Base-by-base conservation (phyloP, 1,284 basidiomycete genomes). In the Apiotrichum montevideense region DNA sequence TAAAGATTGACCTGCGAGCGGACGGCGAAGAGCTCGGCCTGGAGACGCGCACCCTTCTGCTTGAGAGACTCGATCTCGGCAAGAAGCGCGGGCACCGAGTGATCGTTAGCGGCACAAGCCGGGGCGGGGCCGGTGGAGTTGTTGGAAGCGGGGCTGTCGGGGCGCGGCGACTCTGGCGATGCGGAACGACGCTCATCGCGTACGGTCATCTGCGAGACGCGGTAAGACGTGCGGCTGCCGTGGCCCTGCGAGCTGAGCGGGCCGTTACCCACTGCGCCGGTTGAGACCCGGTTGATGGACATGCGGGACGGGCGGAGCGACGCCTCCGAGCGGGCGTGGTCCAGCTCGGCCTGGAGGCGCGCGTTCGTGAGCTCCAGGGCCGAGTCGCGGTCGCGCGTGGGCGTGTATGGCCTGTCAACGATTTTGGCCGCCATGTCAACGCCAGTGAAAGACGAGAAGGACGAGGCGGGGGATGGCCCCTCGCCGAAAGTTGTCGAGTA, bases 1-100 rank as follows among this genome's bases (percentile, higher is more conserved):
- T 53, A 46, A 2, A 57, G 47, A 6, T 51, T 53, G 4, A 56
- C 50, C 21, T 56, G 55, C 1, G 50, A 52, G 35, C 48, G 49
- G 42, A 54, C 51, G 0, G 43, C 56, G 8, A n/a, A 8, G 15
- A 57, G 37, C 37, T 57, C 51, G 15, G 51, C 51, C 15, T 54
- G 46, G 0, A 57, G 47, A 2, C 14, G 34, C n/a, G 42, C 46
- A 6, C 47, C 51, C 4, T 42, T 43, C 6, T 37, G 42, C 42
- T 52, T 50, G 6, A 57, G 43, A n/a, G 35, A 14, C 21, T 57
- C 56, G n/a, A 57, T 53, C 47, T 57, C 56, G 6, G 56, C 51
- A 0, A 57, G 46, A 6, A 57, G 51, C 2, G 51, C 42, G 2
- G 56, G 56, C 29, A 57, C 46, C 4, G 46, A 44, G n/a, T 45